These are phyloP conservation scores for Cryptococcus wingfieldii DNA, from an alignment of 1,284 basidiomycete genomes.

Conservation along the genomic window DNA sequence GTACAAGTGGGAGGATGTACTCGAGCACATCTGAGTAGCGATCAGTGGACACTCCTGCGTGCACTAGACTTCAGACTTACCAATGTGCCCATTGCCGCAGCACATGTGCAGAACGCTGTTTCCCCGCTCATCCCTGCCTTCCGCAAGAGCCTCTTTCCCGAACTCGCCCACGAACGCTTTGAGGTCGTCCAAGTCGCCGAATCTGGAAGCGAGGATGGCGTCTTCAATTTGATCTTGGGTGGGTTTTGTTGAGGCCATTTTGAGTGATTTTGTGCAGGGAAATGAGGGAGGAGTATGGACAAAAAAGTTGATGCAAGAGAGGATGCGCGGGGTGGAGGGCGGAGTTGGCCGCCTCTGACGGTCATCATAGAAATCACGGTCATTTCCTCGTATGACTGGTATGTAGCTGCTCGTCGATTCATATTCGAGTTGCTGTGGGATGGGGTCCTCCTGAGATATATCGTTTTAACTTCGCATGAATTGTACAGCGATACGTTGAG, in stretches of 20 bases:
- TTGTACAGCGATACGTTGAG: too few relatives aligned
- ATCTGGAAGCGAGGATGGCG: constrained; percentile 73
- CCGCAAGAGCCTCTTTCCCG: constrained; percentile 56
- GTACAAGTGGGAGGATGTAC: constrained; percentile 62
- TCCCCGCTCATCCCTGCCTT: constrained; percentile 65
- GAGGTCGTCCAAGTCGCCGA: constrained; percentile 76
- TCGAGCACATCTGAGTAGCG: constrained; percentile 60
- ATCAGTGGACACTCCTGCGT: not conserved
- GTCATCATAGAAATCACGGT: not conserved
- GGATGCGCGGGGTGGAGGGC: constrained; percentile 5
- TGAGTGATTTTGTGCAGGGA: not conserved
- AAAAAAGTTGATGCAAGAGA: constrained; percentile 9
- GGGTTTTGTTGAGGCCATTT: constrained; percentile 21
- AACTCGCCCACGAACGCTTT: constrained; percentile 61
- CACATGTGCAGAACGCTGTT: constrained; percentile 80
- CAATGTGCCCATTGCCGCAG: constrained; percentile 76
- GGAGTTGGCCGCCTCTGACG: constrained; percentile 3
- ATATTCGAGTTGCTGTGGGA: too few relatives aligned
- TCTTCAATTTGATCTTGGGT: constrained; percentile 65
- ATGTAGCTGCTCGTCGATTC: too few relatives aligned
- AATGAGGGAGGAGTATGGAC: not conserved
- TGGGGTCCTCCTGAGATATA: too few relatives aligned
- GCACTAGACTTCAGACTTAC: constrained; percentile 51
- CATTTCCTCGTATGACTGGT: too few relatives aligned
- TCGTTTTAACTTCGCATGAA: too few relatives aligned